These are phyloP conservation scores for Arthrobotrys entomopaga DNA, from an alignment of 2,329 filamentous ascomycete genomes.

Conservation along the genomic window DNA sequence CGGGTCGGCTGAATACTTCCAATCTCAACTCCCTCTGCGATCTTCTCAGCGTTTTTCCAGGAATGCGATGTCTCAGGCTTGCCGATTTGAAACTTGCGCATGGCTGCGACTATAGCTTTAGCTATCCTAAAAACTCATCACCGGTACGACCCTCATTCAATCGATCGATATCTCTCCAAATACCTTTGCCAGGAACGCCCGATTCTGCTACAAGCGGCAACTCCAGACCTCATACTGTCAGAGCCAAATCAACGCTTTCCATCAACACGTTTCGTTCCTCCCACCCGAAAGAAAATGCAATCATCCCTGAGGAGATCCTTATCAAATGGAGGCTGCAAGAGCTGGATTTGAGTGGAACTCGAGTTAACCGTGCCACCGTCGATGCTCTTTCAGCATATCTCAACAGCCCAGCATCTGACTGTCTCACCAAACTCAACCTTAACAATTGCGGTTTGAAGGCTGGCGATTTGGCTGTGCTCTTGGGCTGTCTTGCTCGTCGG, in stretches of 20 bases:
- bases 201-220: conserved; percentile 14
- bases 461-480: conserved; percentile 72
- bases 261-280: conserved; percentile 29
- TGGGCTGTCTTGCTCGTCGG: conserved; percentile 71
- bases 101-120: conserved; percentile 19
- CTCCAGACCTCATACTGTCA: conserved; percentile 18
- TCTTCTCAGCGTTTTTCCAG: conserved; percentile 35
- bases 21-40: conserved; percentile 49
- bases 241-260: conserved; percentile 31
- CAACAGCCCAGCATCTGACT: conserved; percentile 69
- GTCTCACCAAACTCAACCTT: conserved; percentile 71
- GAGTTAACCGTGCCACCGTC: conserved; percentile 66
- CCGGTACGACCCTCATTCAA: conserved; percentile 42
- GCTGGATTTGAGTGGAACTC: conserved; percentile 72
- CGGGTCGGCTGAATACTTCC: conserved; percentile 69
- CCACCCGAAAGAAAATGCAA: conserved; percentile 28
- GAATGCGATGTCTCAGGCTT: conserved; percentile 40
- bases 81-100: conserved; percentile 44
- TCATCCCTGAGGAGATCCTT: conserved; percentile 72
- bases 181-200: conserved; percentile 30
- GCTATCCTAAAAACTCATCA: conserved; percentile 27
- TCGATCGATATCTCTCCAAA: conserved; percentile 48
- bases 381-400: conserved; percentile 75
- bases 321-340: conserved; percentile 75
- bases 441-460: conserved; percentile 75